A percentile compares a stretch with the other conserved stretches of the same genome.
phyloP scores from a whole-genome alignment of 495 filamentous ascomycete species.

The Penicillium diatomitis region DNA sequence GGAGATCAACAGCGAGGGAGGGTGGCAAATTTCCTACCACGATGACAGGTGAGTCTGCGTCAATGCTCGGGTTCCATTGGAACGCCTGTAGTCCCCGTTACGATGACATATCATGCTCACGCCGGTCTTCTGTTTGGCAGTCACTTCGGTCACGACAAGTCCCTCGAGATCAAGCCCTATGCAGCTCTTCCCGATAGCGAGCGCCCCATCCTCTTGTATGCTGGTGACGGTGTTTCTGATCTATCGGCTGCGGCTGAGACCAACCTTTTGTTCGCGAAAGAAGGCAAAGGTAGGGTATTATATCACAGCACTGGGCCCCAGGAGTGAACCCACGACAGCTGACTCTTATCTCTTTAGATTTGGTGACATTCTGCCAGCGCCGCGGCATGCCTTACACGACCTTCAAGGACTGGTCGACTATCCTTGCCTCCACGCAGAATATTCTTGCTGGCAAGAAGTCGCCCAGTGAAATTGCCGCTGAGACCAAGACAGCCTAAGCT shows the following conservation, averaged over 20 bases:
- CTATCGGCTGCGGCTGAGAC: slow-evolving; percentile 81
- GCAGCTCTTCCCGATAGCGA: slow-evolving; percentile 55
- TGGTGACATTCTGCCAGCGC: slow-evolving; percentile 71
- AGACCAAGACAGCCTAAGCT: slow-evolving; percentile 9
- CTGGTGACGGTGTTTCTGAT: slow-evolving; percentile 85
- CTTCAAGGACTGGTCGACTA: slow-evolving; percentile 70
- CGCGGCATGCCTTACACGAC: slow-evolving; percentile 71
- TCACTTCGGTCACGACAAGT: slow-evolving; percentile 90
- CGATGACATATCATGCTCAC: background rate
- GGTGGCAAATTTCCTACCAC: slow-evolving; percentile 81
- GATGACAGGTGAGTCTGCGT: slow-evolving; percentile 58
- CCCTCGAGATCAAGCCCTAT: slow-evolving; percentile 75
- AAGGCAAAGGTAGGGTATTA: slow-evolving; percentile 57
- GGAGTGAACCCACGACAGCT: background rate
- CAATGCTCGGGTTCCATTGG: no score
- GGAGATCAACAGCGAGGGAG: slow-evolving; percentile 65
- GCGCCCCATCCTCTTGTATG: slow-evolving; percentile 75
- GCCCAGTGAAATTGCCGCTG: slow-evolving; percentile 22
- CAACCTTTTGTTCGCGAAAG: slow-evolving; percentile 84
- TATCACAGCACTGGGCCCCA: background rate
- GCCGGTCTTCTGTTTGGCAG: slow-evolving; percentile 28
- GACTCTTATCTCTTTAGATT: slow-evolving; percentile 41
- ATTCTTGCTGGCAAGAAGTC: slow-evolving; percentile 53
- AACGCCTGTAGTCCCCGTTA: no score
- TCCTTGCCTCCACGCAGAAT: slow-evolving; percentile 62